These are phyloP conservation scores for Colletotrichum tofieldiae DNA, from an alignment of 2,329 filamentous ascomycete species.

Conservation along the genomic window DNA sequence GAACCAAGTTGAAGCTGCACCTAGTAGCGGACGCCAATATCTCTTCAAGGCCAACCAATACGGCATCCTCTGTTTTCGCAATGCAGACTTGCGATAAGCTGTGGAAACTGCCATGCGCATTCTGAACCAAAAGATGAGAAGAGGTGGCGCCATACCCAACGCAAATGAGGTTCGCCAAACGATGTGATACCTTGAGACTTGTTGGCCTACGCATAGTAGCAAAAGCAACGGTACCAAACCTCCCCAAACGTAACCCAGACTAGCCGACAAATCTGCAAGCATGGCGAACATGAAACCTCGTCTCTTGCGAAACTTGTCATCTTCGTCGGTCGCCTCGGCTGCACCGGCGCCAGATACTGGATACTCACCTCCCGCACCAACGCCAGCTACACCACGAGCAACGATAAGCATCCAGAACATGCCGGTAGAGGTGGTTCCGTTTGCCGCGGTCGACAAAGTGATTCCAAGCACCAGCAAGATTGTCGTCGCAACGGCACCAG, in stretches of 20 bases:
- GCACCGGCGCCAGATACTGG: conserved; percentile 66
- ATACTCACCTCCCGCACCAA: conserved; percentile 67
- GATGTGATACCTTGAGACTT: conserved; percentile 56
- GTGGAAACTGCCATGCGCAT: conserved; percentile 67
- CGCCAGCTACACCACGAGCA: conserved; percentile 57
- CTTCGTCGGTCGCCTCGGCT: conserved; percentile 69
- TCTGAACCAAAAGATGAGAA: conserved; percentile 68
- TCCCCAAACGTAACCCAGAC: conserved; percentile 66
- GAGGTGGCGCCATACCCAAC: conserved; percentile 64
- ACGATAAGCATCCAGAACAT: conserved; percentile 68
- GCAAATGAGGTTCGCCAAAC: conserved; percentile 68
- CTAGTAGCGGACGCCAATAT: conserved; percentile 66
- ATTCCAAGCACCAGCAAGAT: conserved; percentile 63
- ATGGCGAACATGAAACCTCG: conserved; percentile 72
- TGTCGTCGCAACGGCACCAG: conserved; percentile 63
- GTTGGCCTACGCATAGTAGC: conserved; percentile 63
- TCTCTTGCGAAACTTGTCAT: conserved; percentile 58
- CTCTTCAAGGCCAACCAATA: conserved; percentile 63
- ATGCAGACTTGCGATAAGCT: conserved; percentile 62
- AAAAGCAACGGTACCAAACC: conserved; percentile 66
- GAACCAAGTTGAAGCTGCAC: conserved; percentile 66
- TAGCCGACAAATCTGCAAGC: conserved; percentile 65
- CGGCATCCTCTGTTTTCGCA: conserved; percentile 61
- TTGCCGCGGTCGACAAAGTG: conserved; percentile 61
- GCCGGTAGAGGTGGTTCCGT: conserved; percentile 55